Conservation (phyloP, 768 basidiomycete species). For the Lactarius trivialis region DNA sequence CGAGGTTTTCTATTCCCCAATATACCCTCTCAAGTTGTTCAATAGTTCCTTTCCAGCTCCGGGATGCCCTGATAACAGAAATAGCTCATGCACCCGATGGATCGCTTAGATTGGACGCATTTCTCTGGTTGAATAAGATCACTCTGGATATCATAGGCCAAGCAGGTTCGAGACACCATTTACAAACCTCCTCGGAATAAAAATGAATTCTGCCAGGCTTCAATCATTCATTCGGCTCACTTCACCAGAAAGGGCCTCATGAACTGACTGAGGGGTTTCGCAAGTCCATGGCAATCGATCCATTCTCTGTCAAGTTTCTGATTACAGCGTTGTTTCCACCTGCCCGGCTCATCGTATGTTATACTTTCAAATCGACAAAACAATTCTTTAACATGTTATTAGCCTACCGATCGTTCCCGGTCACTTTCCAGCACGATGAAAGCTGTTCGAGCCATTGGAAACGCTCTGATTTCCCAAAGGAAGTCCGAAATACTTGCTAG, state of each 20-base stretch:
- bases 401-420: conserved; percentile 13
- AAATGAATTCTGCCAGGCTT: conserved; percentile 1
- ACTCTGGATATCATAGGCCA: conserved; percentile 18
- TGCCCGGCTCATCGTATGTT: conserved; percentile 13
- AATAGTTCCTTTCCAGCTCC: background rate
- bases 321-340: conserved; percentile 2
- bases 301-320: conserved; percentile 9
- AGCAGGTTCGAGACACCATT: conserved; percentile 1
- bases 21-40: background rate
- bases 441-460: conserved; percentile 28
- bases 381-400: background rate
- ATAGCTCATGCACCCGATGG: conserved; percentile 3
- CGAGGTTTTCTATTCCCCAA: conserved; percentile 6
- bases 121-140: conserved; percentile 14
- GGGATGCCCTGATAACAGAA: conserved; percentile 5
- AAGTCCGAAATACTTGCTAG: conserved; percentile 31
- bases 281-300: conserved; percentile 7
- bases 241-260: conserved; percentile 2
- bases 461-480: conserved; percentile 29
- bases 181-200: background rate
- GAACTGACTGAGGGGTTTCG: conserved; percentile 11
- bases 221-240: conserved; percentile 14
- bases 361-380: background rate
- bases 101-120: conserved; percentile 1
- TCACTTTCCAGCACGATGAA: background rate